Base-by-base conservation (phyloP, 768 basidiomycete genomes). In the Hypholoma sublateritium region DNA sequence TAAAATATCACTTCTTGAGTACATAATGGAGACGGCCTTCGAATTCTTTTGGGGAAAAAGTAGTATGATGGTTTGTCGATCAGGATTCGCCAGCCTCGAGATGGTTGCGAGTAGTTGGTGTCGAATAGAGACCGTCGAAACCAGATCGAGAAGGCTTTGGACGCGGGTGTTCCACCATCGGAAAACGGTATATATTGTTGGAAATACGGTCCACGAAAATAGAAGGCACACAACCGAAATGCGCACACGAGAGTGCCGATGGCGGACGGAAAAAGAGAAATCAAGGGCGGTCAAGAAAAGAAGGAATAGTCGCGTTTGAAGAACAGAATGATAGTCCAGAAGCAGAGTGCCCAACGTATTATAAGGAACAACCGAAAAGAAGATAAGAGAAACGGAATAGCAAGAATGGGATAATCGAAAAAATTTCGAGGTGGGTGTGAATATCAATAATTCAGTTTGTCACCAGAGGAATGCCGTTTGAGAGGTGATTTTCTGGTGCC, bases 401-500 rank as follows among this genome's bases (percentile, higher is more conserved):
- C 9, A 32, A 43, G 36, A 49, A 35, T 19, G 35, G 24, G 25
- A 16, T 35, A 25, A 6, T 22, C 17, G 25, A 44, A 28, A 52
- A 11, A 37, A 41, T 43, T 50, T 11, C 28, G 28, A 21, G 36
- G 24, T 39, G 47, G 34, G 17, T 34, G 35, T 17, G 16, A 19
- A 37, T 6, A 35, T 24, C 37, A 34, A 19, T 8, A 11, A 36
- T 12, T 61, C 48, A 59, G 47, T 61, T 59, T 28, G 63, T 57
- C 28, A 63, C 49, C 28, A 32, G 9, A 11, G 62, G 17, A 14
- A 64, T 52, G 11, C 66, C 65, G 43, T 58, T 59, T 17, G 55
- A 42, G 17, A 58, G 59, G 28, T 53, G 56, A 46, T 69, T 71
- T 28, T 86, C 85, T 21, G 85, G 84, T 16, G 84, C 88, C 37